Evolutionary conservation across 2,329 filamentous ascomycete genomes (phyloP).

Genomic region (Penicillium sumatraense): DNA sequence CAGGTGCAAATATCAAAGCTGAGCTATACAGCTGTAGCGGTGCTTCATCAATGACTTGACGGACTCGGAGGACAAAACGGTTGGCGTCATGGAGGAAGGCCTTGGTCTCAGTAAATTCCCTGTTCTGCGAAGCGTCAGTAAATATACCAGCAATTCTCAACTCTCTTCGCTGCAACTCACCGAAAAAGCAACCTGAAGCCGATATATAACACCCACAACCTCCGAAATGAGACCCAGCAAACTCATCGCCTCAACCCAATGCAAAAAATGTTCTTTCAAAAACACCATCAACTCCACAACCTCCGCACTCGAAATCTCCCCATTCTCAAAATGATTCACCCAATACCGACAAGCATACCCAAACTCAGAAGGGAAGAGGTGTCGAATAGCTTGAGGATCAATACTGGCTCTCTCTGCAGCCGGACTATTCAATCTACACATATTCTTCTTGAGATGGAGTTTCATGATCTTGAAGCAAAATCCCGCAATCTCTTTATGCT

Average conservation of each 20-base stretch:
- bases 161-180: slow-evolving; percentile 1
- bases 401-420: background rate
- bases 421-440: background rate
- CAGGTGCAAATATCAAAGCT: background rate
- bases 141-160: background rate
- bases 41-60: background rate
- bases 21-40: background rate
- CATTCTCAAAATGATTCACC: too few relatives aligned
- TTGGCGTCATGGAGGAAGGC: slow-evolving; percentile 3
- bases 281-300: too few relatives aligned
- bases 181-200: background rate
- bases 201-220: background rate
- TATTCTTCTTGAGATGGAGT: background rate
- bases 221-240: slow-evolving; percentile 5
- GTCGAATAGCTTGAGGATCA: background rate
- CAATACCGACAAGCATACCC: background rate
- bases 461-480: background rate
- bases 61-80: background rate
- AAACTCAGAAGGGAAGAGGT: background rate
- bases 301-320: too few relatives aligned
- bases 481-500: background rate
- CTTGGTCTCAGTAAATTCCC: background rate
- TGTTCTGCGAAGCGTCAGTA: slow-evolving; percentile 1
- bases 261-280: slow-evolving; percentile 10
- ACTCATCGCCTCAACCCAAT: slow-evolving; percentile 12